Percentiles rank a stretch among this genome's conserved stretches.
phyloP scores from a whole-genome alignment of 495 filamentous ascomycete genomes.

The Penicillium bialowiezense region DNA sequence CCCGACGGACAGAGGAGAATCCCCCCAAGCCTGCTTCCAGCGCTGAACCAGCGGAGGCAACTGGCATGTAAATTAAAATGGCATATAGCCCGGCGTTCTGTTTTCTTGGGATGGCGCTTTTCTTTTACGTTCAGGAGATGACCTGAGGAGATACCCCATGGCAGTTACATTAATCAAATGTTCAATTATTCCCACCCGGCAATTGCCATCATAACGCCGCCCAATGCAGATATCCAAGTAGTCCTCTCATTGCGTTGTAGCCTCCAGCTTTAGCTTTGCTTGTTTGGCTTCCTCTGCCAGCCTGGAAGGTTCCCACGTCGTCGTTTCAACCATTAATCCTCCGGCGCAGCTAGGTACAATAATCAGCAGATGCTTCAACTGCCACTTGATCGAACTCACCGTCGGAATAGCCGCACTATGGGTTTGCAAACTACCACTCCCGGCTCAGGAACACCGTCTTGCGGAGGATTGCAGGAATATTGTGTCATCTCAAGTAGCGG shows the following conservation, averaged over 20 bases:
- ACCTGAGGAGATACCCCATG: constrained; percentile 40
- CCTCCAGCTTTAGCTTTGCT: constrained; percentile 9
- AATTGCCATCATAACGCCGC: constrained; percentile 25
- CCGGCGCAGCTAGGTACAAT: constrained; percentile 67
- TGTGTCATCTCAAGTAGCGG: constrained; percentile 75
- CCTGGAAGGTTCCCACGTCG: constrained; percentile 62
- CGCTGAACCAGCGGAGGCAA: constrained; percentile 28
- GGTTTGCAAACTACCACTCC: constrained; percentile 68
- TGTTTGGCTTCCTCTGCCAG: constrained; percentile 27
- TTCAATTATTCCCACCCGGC: constrained; percentile 1
- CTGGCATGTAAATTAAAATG: constrained; percentile 25
- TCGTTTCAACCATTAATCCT: constrained; percentile 79
- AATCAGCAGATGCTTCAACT: constrained; percentile 7
- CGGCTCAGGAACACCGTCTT: constrained; percentile 52
- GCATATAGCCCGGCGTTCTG: constrained; percentile 20
- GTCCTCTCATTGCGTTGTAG: background rate
- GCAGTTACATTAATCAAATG: constrained; percentile 20
- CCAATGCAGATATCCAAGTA: constrained; percentile 17
- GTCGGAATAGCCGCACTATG: constrained; percentile 73
- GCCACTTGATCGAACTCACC: constrained; percentile 48
- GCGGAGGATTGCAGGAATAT: constrained; percentile 67
- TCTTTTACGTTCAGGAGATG: constrained; percentile 19
- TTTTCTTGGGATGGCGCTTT: constrained; percentile 22
- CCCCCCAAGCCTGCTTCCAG: constrained; percentile 20
- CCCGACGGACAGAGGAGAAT: constrained; percentile 30